Evolutionary conservation across 768 basidiomycete species (phyloP), one percentile per base, ranked within the genome.

Genomic region (Boletellus ananas): DNA sequence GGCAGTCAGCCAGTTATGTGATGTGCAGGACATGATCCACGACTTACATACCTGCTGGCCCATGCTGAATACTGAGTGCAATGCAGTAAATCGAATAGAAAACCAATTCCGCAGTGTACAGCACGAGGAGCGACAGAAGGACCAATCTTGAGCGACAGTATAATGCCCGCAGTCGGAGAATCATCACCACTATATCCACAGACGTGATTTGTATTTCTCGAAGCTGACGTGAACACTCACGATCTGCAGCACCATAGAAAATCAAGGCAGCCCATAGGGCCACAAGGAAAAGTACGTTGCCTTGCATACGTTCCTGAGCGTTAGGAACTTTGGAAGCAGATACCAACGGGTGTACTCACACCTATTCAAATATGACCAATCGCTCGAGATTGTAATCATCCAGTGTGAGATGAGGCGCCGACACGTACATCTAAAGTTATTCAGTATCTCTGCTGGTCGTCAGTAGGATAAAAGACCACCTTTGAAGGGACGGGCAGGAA

Each of bases 241-340:
- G 11, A 13, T 52, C 50, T 1, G 50, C 50, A 6, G 50, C 43
- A 9, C 17, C n/a, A 16, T 33, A 9, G 17, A 55, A 55, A 1
- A 43, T 2, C 3, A 45, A 11, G 8, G 7, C 9, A 34, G 35
- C 5, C 45, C 45, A 51, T n/a, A 2, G 4, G 16, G 3, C 2
- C 3, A 43, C 8, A 9, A 21, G 5, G 23, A 13, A 21, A 9
- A 43, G 6, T 17, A 39, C 40, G 21, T 34, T 1, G 9, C 51
- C 51, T 56, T 39, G 20, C 7, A 42, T 42, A 9, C 11, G 21
- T 27, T 14, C 2, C 2, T 36, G 39, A 27, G 23, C 33, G 7
- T 8, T 7, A 16, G 5, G 5, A 17, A 1, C 45, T 8, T 36
- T 36, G 13, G 10, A 20, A 14, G 13, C 16, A 18, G 10, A 16